A percentile compares a stretch with the other conserved stretches of the same genome.
These are phyloP conservation scores for Acacia acuminata DNA, from an alignment of 306 rosid genomes.

Conservation along the genomic window DNA sequence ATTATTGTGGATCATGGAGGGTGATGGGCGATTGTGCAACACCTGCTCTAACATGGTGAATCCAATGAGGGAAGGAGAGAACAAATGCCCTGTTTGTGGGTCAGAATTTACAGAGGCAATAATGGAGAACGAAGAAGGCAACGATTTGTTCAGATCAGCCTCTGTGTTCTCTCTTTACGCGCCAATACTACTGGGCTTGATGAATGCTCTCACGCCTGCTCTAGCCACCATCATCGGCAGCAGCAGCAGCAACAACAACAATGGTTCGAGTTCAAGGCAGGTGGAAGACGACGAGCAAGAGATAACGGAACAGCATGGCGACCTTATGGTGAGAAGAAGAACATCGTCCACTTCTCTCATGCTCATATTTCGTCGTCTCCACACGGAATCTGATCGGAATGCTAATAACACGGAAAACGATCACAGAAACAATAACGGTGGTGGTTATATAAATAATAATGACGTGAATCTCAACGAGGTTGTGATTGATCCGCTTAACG, in stretches of 20 bases:
- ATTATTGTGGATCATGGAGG: conserved; percentile 19
- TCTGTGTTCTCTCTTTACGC: conserved; percentile 44
- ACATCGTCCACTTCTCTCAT: conserved; percentile 30
- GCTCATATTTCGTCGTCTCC: conserved; percentile 34
- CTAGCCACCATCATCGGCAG: conserved; percentile 25
- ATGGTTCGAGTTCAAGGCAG: neutral
- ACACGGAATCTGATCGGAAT: conserved; percentile 2
- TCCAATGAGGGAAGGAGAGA: conserved; percentile 34
- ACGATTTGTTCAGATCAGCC: conserved; percentile 40
- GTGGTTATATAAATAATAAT: neutral
- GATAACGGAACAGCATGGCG: conserved; percentile 4
- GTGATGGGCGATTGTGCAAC: conserved; percentile 45
- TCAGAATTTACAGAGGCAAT: conserved; percentile 37
- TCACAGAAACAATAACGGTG: neutral
- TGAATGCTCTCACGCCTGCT: conserved; percentile 44
- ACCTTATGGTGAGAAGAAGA: conserved; percentile 34
- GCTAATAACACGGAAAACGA: conserved; percentile 19
- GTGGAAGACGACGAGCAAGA: conserved; percentile 32
- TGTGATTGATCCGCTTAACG: conserved; percentile 39
- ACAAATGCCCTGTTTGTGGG: conserved; percentile 47
- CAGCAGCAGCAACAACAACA: conserved; percentile 19
- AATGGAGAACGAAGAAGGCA: conserved; percentile 29
- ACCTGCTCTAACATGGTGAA: conserved; percentile 47
- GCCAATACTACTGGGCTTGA: conserved; percentile 45
- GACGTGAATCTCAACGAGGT: conserved; percentile 19